Evolutionary conservation across 495 filamentous ascomycete genomes (phyloP), one percentile per base, ranked within the genome.

Genomic region (Hypoxylon fuscum): DNA sequence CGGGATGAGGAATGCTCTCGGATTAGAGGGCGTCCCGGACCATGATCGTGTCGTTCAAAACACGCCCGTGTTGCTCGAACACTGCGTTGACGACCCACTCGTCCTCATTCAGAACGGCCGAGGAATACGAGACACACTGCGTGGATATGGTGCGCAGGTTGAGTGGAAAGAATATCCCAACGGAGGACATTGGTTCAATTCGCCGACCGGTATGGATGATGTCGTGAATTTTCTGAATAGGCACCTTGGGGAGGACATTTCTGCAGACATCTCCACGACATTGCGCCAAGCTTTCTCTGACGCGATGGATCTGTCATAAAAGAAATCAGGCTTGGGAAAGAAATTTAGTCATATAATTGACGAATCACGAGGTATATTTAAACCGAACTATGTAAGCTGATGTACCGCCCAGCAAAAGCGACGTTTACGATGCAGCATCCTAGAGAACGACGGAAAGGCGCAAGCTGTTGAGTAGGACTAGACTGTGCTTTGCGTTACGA

Each of bases 181-280:
- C 0, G 74, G 85, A 0, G 81, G 81, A 8, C 83, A 87, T 68
- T 86, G 83, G 84, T 83, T 85, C 47, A 72, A 84, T 37, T 74
- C 74, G 45, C 74, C 73, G 12, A 63, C 77, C 41, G 79, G 81
- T 29, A 72, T 83, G 40, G 76, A 84, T 54, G 83, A 87, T 75
- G 70, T 78, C 8, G 67, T 82, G 6, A n/a, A 35, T 4, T 82
- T 85, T 68, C 50, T 84, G n/a, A 45, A 49, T 18, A 54, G 17
- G 23, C 41, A 51, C 9, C 27, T 52, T 21, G 27, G 10, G 32
- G 18, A 34, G 27, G 10, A 23, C 18, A 22, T 25, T 27, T 25
- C 40, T 22, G 27, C 11, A 22, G 15, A 5, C 20, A 47, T 20
- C 31, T 21, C n/a, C 25, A 17, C 42, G 14, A 20, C 20, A 11